phyloP scores from a whole-genome alignment of 495 filamentous ascomycete genomes.

The Xylaria grammica region DNA sequence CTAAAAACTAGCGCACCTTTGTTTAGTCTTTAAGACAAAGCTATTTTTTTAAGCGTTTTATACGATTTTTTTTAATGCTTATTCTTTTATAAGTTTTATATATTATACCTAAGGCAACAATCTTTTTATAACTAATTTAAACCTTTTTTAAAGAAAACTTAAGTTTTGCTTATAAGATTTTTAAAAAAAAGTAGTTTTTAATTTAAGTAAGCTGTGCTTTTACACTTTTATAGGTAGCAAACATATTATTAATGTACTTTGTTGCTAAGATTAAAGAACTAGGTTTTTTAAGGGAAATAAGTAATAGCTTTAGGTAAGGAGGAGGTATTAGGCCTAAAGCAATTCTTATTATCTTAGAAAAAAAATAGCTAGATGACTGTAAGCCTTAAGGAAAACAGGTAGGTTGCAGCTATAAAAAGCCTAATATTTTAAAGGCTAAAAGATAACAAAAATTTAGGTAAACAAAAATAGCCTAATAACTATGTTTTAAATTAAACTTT shows the following conservation, averaged over 20 bases:
- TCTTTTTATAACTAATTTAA: too few species aligned
- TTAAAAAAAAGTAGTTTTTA: not conserved
- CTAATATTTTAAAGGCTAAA: not conserved
- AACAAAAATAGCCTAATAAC: too few species aligned
- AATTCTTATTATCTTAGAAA: not conserved
- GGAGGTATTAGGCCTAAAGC: too few species aligned
- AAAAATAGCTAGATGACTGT: not conserved
- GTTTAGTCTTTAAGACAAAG: too few species aligned
- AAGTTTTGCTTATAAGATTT: constrained; percentile 3
- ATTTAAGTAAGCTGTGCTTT: not conserved
- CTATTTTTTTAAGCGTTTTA: too few species aligned
- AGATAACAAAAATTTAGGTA: not conserved
- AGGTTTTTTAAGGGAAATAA: not conserved
- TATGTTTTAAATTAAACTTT: too few species aligned
- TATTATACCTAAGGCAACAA: too few species aligned
- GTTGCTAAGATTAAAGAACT: too few species aligned
- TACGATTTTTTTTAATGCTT: too few species aligned
- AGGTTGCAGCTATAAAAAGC: not conserved
- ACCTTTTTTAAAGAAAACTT: not conserved
- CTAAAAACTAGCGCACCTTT: too few species aligned
- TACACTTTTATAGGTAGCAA: not conserved
- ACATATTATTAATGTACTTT: constrained; percentile 6
- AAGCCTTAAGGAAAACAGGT: not conserved
- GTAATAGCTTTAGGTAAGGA: too few species aligned
- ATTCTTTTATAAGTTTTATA: too few species aligned